Evolutionary conservation across 176 grass and related monocot species (phyloP).

Genomic region (Cocos nucifera): DNA sequence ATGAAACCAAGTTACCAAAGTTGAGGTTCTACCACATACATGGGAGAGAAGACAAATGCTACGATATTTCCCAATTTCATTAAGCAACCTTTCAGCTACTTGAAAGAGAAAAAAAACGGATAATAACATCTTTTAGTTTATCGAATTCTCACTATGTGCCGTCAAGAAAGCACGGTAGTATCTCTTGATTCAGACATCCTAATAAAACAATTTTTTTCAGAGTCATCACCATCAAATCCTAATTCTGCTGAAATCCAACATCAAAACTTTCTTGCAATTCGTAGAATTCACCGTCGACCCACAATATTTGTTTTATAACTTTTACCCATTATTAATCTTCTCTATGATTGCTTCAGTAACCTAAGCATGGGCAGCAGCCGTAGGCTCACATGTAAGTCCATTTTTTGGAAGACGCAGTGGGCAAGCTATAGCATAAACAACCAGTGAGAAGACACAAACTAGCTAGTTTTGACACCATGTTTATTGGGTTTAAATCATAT

Average conservation of each 20-base stretch:
- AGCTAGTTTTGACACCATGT: too few species aligned
- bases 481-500: too few species aligned
- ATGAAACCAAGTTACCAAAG: constrained; percentile 4
- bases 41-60: too few species aligned
- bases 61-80: too few species aligned
- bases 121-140: too few species aligned
- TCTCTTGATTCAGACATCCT: constrained; percentile 82
- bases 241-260: constrained; percentile 46
- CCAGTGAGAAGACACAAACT: constrained; percentile 39
- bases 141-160: constrained; percentile 69
- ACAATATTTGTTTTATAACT: constrained; percentile 86
- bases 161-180: constrained; percentile 79
- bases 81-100: too few species aligned
- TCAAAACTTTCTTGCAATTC: constrained; percentile 93
- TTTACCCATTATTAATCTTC: constrained; percentile 55
- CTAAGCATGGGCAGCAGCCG: constrained; percentile 40
- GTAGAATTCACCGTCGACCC: constrained; percentile 53
- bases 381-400: neutral
- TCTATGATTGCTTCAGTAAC: constrained; percentile 86
- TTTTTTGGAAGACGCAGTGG: constrained; percentile 20
- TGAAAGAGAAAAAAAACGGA: too few species aligned
- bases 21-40: too few species aligned
- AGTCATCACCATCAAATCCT: constrained; percentile 46
- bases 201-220: constrained; percentile 86
- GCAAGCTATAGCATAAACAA: constrained; percentile 62